Conservation (phyloP, 2,329 filamentous ascomycete species). For the Aspergillus sp. region DNA sequence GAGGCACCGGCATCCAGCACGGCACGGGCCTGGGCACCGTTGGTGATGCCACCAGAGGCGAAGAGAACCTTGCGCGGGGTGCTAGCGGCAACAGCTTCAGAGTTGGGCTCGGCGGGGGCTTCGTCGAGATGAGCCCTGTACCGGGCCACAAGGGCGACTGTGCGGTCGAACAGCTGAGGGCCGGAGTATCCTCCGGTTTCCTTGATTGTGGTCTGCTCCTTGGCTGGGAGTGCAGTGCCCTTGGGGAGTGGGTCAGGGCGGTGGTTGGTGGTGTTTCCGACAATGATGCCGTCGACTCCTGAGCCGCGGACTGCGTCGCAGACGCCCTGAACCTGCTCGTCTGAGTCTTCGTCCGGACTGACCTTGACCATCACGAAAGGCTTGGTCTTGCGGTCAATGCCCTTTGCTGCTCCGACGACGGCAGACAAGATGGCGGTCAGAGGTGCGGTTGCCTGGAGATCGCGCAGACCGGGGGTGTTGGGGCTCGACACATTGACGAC, state of each 20-base stretch:
- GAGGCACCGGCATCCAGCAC: constrained; percentile 85
- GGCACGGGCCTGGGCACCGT: constrained; percentile 75
- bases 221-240: constrained; percentile 58
- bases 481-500: constrained; percentile 97
- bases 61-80: constrained; percentile 70
- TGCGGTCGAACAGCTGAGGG: constrained; percentile 79
- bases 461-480: constrained; percentile 87
- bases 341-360: constrained; percentile 86
- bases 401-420: constrained; percentile 73
- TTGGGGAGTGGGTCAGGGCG: constrained; percentile 66
- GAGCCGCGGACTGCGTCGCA: constrained; percentile 77
- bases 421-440: constrained; percentile 74
- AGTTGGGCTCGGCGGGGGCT: constrained; percentile 15
- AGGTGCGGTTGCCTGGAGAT: constrained; percentile 79
- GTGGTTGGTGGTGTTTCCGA: constrained; percentile 93
- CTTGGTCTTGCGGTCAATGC: constrained; percentile 64
- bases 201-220: constrained; percentile 63
- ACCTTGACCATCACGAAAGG: constrained; percentile 97
- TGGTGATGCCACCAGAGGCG: constrained; percentile 88
- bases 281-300: constrained; percentile 91
- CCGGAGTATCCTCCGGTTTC: constrained; percentile 89
- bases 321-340: constrained; percentile 80
- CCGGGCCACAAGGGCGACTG: constrained; percentile 69
- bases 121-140: constrained; percentile 68
- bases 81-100: constrained; percentile 12